Percentiles rank a stretch among this genome's conserved stretches.
Conservation (phyloP, 306 rosid genomes). For the Ceratonia siliqua region DNA sequence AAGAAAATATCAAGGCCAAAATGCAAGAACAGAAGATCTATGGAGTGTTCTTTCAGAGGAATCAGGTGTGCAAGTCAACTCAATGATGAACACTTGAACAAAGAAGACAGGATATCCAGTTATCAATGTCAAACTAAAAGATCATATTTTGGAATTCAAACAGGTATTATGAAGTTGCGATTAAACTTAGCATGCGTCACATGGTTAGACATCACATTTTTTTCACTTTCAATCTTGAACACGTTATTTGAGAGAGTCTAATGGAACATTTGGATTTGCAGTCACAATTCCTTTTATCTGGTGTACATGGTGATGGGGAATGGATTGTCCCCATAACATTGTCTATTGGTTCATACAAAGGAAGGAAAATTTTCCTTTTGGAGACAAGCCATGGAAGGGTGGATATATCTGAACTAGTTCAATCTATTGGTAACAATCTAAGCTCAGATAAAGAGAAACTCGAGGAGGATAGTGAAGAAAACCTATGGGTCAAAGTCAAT, state of each 20-base stretch:
- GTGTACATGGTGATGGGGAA: slow-evolving; percentile 43
- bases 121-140: slow-evolving; percentile 47
- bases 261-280: slow-evolving; percentile 37
- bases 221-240: neutral
- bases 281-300: slow-evolving; percentile 58
- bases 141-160: slow-evolving; percentile 48
- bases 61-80: slow-evolving; percentile 53
- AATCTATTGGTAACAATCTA: slow-evolving; percentile 23
- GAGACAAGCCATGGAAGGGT: slow-evolving; percentile 42
- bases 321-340: slow-evolving; percentile 67
- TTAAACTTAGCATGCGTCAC: slow-evolving; percentile 3
- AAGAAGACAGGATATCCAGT: slow-evolving; percentile 69
- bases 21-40: slow-evolving; percentile 65
- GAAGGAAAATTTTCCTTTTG: slow-evolving; percentile 46
- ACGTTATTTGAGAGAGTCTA: slow-evolving; percentile 10
- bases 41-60: slow-evolving; percentile 60
- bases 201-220: neutral
- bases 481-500: slow-evolving; percentile 62
- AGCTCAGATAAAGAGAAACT: slow-evolving; percentile 26
- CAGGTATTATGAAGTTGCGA: slow-evolving; percentile 47
- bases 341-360: slow-evolving; percentile 50
- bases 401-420: slow-evolving; percentile 48
- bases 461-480: slow-evolving; percentile 28
- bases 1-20: slow-evolving; percentile 50
- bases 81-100: slow-evolving; percentile 66